phyloP scores from a whole-genome alignment of 2,329 filamentous ascomycete genomes.

The Ascosphaera pollenicola region DNA sequence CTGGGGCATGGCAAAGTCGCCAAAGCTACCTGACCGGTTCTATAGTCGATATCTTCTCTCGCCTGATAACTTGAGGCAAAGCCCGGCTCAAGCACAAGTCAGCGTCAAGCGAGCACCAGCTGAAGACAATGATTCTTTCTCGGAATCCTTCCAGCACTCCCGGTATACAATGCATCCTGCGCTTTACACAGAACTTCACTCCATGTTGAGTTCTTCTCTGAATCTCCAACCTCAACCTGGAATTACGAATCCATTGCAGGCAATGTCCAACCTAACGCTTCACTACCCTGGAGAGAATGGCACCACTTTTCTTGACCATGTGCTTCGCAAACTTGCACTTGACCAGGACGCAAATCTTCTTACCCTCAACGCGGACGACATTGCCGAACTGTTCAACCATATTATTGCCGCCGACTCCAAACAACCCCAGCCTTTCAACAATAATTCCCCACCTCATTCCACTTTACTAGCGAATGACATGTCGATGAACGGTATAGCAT shows the following conservation, averaged over 20 bases:
- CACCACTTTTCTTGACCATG: constrained; percentile 30
- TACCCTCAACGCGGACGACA: constrained; percentile 24
- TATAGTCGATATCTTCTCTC: background rate
- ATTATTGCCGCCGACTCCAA: background rate
- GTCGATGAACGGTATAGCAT: constrained; percentile 1
- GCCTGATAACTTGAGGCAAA: background rate
- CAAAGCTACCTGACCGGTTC: background rate
- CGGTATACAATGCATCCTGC: constrained; percentile 23
- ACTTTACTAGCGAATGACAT: background rate
- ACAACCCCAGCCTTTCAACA: too few relatives aligned
- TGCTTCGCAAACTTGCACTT: constrained; percentile 41
- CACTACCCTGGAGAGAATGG: constrained; percentile 36
- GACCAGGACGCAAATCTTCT: constrained; percentile 27
- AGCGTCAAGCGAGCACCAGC: constrained; percentile 1
- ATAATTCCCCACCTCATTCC: too few relatives aligned
- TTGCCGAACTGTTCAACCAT: constrained; percentile 18
- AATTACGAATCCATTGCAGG: constrained; percentile 20
- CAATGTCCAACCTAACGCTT: constrained; percentile 34
- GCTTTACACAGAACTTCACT: constrained; percentile 15
- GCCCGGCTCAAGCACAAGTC: too few relatives aligned
- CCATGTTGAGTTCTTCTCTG: constrained; percentile 3
- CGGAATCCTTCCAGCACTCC: constrained; percentile 29
- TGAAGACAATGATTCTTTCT: constrained; percentile 21
- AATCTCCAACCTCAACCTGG: constrained; percentile 10
- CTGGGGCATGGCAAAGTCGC: background rate